Conservation (phyloP, 2,329 filamentous ascomycete species). For the Ilyonectria sp. region DNA sequence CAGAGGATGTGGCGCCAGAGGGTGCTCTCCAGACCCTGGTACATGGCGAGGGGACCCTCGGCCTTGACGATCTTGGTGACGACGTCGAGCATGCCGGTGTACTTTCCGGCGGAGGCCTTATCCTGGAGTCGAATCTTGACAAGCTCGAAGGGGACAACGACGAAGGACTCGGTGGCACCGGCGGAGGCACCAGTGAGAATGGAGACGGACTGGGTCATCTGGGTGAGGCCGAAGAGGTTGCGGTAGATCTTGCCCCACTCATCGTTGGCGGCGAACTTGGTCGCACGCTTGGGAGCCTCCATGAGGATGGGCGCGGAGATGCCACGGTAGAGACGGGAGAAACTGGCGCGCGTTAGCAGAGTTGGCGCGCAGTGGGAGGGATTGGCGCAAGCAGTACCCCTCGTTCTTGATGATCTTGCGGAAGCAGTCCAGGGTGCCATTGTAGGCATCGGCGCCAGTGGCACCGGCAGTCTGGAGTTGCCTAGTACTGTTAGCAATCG, state of each 20-base stretch:
- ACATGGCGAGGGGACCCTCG: constrained; percentile 90
- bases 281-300: constrained; percentile 94
- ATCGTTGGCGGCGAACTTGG: constrained; percentile 99
- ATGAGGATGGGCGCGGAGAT: constrained; percentile 97
- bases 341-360: constrained; percentile 64
- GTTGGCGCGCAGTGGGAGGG: constrained; percentile 26
- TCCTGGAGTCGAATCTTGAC: constrained; percentile 99
- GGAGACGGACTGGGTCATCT: constrained; percentile 94
- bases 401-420: constrained; percentile 96
- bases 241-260: constrained; percentile 98
- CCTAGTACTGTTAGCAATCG: constrained; percentile 62
- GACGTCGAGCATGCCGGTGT: constrained; percentile 86
- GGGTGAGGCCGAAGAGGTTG: constrained; percentile 83
- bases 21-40: constrained; percentile 97
- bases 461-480: constrained; percentile 87
- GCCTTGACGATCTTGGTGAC: constrained; percentile 85
- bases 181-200: constrained; percentile 95
- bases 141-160: constrained; percentile 97
- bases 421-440: constrained; percentile 98
- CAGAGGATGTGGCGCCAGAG: constrained; percentile 93
- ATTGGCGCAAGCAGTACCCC: constrained; percentile 72
- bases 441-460: constrained; percentile 87
- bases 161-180: constrained; percentile 95
- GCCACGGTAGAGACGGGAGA: constrained; percentile 93
- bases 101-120: constrained; percentile 91